These are phyloP conservation scores for Diaporthe citri DNA, from an alignment of 2,329 filamentous ascomycete genomes.

Conservation along the genomic window DNA sequence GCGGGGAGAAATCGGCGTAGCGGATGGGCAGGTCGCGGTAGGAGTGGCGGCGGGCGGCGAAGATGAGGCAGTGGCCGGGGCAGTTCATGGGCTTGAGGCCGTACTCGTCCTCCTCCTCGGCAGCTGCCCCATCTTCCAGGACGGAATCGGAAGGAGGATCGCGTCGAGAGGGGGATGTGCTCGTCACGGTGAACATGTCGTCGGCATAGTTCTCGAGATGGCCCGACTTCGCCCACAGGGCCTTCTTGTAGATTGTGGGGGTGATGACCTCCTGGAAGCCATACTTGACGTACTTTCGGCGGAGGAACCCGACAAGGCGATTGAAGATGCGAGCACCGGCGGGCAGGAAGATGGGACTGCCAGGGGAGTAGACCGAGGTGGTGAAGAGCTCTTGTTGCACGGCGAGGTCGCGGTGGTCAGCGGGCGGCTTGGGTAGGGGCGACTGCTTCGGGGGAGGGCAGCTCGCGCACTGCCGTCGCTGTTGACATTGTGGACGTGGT, in stretches of 20 bases:
- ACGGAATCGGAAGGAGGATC: slow-evolving; percentile 41
- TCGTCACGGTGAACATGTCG: slow-evolving; percentile 89
- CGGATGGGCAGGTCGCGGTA: slow-evolving; percentile 86
- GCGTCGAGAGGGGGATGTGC: slow-evolving; percentile 59
- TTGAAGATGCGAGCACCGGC: slow-evolving; percentile 88
- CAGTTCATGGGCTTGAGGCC: slow-evolving; percentile 95
- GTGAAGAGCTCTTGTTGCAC: slow-evolving; percentile 82
- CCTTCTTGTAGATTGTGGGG: slow-evolving; percentile 90
- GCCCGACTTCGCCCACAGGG: slow-evolving; percentile 86
- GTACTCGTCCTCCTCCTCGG: slow-evolving; percentile 76
- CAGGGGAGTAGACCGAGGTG: slow-evolving; percentile 83
- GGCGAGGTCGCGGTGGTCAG: slow-evolving; percentile 72
- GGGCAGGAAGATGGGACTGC: slow-evolving; percentile 86
- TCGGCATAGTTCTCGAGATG: slow-evolving; percentile 92
- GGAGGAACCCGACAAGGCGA: slow-evolving; percentile 83
- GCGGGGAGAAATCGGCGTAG: slow-evolving; percentile 87
- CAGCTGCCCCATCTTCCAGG: slow-evolving; percentile 43
- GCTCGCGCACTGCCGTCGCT: slow-evolving; percentile 47
- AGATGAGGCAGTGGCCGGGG: slow-evolving; percentile 88
- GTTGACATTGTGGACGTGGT: slow-evolving; percentile 5
- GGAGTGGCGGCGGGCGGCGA: slow-evolving; percentile 78
- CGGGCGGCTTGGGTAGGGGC: slow-evolving; percentile 46
- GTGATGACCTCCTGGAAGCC: slow-evolving; percentile 92
- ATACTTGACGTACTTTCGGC: slow-evolving; percentile 85
- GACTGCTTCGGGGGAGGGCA: slow-evolving; percentile 45